These are phyloP conservation scores for Cutaneotrichosporon spelunceum DNA, from an alignment of 1,284 basidiomycete species.

Conservation along the genomic window DNA sequence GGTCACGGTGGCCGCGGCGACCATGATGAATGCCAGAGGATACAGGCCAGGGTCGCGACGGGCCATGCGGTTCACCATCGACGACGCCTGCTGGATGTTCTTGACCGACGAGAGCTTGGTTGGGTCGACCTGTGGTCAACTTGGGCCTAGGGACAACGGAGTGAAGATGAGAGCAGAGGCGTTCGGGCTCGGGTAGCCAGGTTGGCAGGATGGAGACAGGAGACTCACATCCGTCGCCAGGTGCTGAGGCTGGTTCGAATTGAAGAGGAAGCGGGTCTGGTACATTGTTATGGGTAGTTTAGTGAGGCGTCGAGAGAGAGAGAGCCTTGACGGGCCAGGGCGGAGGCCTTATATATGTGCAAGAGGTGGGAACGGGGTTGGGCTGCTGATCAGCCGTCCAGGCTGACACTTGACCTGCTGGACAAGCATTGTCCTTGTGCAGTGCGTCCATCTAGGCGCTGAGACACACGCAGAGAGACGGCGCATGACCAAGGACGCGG, in stretches of 20 bases:
- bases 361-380: not conserved
- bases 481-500: not conserved
- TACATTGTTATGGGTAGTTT: constrained; percentile 3
- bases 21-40: constrained; percentile 47
- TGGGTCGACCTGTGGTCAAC: constrained; percentile 34
- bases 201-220: too few relatives aligned
- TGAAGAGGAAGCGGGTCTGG: constrained; percentile 1
- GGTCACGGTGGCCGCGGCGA: constrained; percentile 41
- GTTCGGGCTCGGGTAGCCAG: too few relatives aligned
- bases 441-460: too few relatives aligned
- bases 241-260: constrained; percentile 14
- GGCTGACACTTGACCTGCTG: not conserved
- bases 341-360: not conserved
- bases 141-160: not conserved
- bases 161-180: too few relatives aligned
- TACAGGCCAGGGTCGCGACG: constrained; percentile 51
- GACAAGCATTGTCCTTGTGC: not conserved
- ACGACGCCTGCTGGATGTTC: constrained; percentile 44
- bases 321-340: not conserved
- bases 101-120: constrained; percentile 37
- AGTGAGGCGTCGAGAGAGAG: not conserved
- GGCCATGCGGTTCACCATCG: constrained; percentile 49
- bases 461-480: not conserved
- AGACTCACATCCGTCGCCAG: constrained; percentile 16
- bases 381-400: not conserved